Evolutionary conservation across 1,284 basidiomycete species (phyloP).

Genomic region (Apiotrichum mycotoxinovorans): DNA sequence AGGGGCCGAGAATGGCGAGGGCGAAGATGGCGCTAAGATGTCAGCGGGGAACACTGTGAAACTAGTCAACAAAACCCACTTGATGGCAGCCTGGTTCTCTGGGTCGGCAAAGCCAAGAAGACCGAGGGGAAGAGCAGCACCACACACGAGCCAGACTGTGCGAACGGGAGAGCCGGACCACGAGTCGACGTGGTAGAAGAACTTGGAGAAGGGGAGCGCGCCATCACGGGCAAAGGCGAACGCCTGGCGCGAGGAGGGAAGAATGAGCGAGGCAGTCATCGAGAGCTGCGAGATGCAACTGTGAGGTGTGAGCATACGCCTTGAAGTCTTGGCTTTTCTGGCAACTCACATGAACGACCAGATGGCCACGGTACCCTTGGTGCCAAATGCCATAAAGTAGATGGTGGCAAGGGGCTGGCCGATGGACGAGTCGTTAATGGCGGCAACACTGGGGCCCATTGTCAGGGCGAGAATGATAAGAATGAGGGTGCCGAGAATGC

Average conservation of each 20-base stretch:
- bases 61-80: background rate
- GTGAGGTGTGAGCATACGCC: background rate
- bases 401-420: slow-evolving; percentile 60
- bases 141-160: slow-evolving; percentile 42
- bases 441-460: slow-evolving; percentile 59
- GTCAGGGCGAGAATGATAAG: slow-evolving; percentile 35
- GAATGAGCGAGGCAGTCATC: slow-evolving; percentile 39
- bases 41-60: background rate
- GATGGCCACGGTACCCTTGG: slow-evolving; percentile 46
- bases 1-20: slow-evolving; percentile 34
- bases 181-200: slow-evolving; percentile 50
- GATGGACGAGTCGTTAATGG: slow-evolving; percentile 59
- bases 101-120: slow-evolving; percentile 39
- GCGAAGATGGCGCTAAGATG: slow-evolving; percentile 35
- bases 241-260: slow-evolving; percentile 57
- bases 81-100: slow-evolving; percentile 37
- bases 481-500: slow-evolving; percentile 57
- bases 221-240: slow-evolving; percentile 64
- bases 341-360: slow-evolving; percentile 41
- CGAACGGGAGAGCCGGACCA: slow-evolving; percentile 36
- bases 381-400: slow-evolving; percentile 45
- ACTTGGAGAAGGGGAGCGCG: slow-evolving; percentile 67
- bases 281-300: slow-evolving; percentile 21
- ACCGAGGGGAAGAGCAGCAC: slow-evolving; percentile 36
- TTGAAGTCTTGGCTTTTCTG: background rate